These are phyloP conservation scores for Volvox reticuliferus DNA, from an alignment of 139 green algal species.

Conservation along the genomic window DNA sequence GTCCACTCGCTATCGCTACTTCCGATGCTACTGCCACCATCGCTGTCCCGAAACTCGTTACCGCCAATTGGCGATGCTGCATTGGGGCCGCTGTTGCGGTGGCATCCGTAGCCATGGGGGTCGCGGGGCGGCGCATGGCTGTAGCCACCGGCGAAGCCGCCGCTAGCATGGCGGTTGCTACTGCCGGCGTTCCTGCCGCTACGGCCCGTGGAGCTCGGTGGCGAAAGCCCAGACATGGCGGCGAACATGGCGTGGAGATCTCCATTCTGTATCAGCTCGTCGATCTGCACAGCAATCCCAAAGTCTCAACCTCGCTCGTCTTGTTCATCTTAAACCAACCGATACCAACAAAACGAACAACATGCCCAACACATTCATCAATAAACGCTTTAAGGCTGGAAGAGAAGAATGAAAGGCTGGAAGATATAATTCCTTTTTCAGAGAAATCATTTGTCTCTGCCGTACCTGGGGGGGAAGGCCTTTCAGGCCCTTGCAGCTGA, in stretches of 20 bases:
- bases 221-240: background rate
- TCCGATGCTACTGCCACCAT: background rate
- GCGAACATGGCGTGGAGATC: constrained; percentile 20
- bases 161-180: background rate
- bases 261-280: constrained; percentile 38
- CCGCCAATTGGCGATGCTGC: background rate
- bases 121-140: background rate
- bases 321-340: too few relatives aligned
- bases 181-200: background rate
- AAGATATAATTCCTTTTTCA: too few relatives aligned
- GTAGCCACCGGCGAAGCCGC: background rate
- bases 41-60: background rate
- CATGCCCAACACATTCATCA: too few relatives aligned
- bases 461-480: constrained; percentile 55
- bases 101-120: background rate
- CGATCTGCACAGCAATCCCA: constrained; percentile 3
- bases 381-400: too few relatives aligned
- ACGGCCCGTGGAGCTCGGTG: background rate
- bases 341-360: too few relatives aligned
- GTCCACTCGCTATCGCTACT: constrained; percentile 26
- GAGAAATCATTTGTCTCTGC: background rate
- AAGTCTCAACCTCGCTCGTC: too few relatives aligned
- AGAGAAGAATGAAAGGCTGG: too few relatives aligned
- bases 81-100: background rate
- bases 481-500: constrained; percentile 57